These are phyloP conservation scores for Backusella macrospora DNA, from an alignment of 192 early-diverging fungal genomes.

Conservation along the genomic window DNA sequence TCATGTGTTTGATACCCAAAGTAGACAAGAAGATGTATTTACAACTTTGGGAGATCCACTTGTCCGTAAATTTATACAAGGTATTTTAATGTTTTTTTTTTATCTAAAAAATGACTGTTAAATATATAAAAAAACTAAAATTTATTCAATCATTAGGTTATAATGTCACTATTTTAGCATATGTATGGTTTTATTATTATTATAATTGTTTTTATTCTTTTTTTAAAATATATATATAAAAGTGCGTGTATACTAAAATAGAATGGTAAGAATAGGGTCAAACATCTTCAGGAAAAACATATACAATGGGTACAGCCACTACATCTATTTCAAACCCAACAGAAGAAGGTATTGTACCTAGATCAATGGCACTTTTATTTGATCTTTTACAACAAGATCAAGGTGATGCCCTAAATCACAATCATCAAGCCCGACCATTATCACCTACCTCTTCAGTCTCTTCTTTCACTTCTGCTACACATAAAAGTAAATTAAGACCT, in stretches of 20 bases:
- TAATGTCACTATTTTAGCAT: conserved; percentile 93
- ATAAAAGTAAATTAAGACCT: conserved; percentile 57
- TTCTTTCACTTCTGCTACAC: conserved; percentile 48
- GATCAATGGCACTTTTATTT: conserved; percentile 67
- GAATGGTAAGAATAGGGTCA: conserved; percentile 50
- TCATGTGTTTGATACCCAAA: conserved; percentile 37
- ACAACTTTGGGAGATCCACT: conserved; percentile 22
- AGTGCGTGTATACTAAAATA: neutral
- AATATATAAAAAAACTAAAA: too few species aligned
- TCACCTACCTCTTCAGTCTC: conserved; percentile 88
- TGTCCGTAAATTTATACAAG: conserved; percentile 40
- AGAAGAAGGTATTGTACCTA: conserved; percentile 64
- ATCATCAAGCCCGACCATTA: conserved; percentile 90
- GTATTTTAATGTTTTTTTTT: conserved; percentile 12
- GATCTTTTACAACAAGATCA: conserved; percentile 59
- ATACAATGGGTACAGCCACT: conserved; percentile 88
- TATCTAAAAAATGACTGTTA: neutral
- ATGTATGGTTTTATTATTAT: conserved; percentile 41
- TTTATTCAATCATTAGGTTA: conserved; percentile 69
- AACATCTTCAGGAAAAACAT: conserved; percentile 94
- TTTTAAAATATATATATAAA: neutral
- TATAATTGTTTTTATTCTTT: conserved; percentile 32
- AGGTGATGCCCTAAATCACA: conserved; percentile 63
- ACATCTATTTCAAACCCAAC: conserved; percentile 30
- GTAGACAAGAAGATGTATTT: conserved; percentile 35